phyloP scores from a whole-genome alignment of 2,329 filamentous ascomycete species.

The Fusarium oligoseptatum region DNA sequence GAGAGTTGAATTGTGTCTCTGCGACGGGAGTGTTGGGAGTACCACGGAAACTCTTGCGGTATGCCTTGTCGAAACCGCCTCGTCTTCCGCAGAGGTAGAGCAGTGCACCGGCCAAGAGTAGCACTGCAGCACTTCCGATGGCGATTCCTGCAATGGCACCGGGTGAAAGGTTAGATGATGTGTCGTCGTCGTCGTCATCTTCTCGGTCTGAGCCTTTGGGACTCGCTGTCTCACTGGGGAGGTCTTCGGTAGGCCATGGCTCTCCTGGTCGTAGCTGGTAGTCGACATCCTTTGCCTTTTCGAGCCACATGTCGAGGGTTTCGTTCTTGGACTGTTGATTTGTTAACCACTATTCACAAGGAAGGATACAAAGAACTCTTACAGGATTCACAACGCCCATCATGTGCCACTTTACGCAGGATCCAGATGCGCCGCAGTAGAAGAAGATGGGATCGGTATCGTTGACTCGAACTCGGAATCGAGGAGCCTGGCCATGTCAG shows the following conservation, averaged over 20 bases:
- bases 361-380: slow-evolving; percentile 35
- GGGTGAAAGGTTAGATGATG: slow-evolving; percentile 38
- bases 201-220: slow-evolving; percentile 8
- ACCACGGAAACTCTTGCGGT: slow-evolving; percentile 45
- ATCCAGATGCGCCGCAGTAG: slow-evolving; percentile 76
- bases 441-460: slow-evolving; percentile 75
- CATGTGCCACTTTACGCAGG: slow-evolving; percentile 77
- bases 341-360: slow-evolving; percentile 10
- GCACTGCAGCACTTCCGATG: slow-evolving; percentile 62
- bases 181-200: slow-evolving; percentile 6
- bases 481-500: slow-evolving; percentile 53
- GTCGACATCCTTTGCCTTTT: slow-evolving; percentile 61
- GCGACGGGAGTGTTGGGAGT: slow-evolving; percentile 23
- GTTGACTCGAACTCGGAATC: slow-evolving; percentile 64
- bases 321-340: slow-evolving; percentile 59
- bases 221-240: slow-evolving; percentile 30
- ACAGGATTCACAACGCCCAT: slow-evolving; percentile 81
- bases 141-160: slow-evolving; percentile 73
- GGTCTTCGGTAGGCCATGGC: slow-evolving; percentile 63
- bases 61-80: slow-evolving; percentile 47
- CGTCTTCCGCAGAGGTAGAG: slow-evolving; percentile 63
- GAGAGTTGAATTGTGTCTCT: slow-evolving; percentile 36
- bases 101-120: slow-evolving; percentile 59
- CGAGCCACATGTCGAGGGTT: slow-evolving; percentile 62
- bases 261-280: slow-evolving; percentile 70